phyloP scores from a whole-genome alignment of 768 basidiomycete genomes.

The Boletus patriciae region DNA sequence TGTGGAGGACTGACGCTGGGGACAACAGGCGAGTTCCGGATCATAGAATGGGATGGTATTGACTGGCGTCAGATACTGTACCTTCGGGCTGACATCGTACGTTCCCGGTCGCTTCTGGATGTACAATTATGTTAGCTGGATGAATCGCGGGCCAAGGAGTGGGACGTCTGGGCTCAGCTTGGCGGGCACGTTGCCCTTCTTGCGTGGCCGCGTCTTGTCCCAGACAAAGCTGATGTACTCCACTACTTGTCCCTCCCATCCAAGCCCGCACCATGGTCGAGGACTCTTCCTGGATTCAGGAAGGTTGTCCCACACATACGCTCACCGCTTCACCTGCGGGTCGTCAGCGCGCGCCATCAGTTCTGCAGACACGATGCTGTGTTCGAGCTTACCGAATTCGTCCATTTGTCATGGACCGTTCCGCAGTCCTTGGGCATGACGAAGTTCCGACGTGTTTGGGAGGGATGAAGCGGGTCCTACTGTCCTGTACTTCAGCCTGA shows the following conservation, averaged over 20 bases:
- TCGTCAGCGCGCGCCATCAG: neutral
- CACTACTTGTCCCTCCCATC: neutral
- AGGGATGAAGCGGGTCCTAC: neutral
- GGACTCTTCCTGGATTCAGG: neutral
- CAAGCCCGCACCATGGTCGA: neutral
- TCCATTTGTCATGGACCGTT: neutral
- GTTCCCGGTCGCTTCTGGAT: neutral
- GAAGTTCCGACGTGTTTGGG: neutral
- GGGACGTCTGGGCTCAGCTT: neutral
- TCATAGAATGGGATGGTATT: neutral
- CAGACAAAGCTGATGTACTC: neutral
- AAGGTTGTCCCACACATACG: neutral
- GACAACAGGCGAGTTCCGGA: neutral
- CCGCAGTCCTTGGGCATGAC: neutral
- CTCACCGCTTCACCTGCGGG: neutral
- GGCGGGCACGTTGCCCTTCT: neutral
- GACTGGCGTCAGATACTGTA: neutral
- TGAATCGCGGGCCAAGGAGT: neutral
- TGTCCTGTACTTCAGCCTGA: too few species aligned
- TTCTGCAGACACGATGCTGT: too few species aligned
- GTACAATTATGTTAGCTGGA: neutral
- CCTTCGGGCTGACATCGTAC: neutral
- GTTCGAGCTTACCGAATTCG: neutral
- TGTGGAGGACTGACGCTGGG: neutral
- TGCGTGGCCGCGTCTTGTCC: neutral